Percentiles rank a stretch among this genome's conserved stretches.
Evolutionary conservation across 768 basidiomycete species (phyloP).

Genomic region (Mycena polygramma): DNA sequence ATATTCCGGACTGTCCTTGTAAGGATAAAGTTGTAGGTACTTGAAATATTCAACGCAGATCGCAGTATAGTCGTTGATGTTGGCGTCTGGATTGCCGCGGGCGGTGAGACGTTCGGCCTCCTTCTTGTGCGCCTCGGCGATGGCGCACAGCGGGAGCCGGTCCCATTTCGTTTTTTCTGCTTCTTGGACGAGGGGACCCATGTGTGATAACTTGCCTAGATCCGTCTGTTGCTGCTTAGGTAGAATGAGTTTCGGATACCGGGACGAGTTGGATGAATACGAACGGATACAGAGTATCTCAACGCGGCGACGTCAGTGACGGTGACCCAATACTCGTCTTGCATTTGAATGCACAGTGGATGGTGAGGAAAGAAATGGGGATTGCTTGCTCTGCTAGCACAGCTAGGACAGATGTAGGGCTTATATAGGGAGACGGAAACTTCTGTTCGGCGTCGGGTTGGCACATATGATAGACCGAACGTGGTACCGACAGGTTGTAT

Average conservation of each 20-base stretch:
- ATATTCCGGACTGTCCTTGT: conserved; percentile 10
- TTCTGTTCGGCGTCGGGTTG: too few species aligned
- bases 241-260: background rate
- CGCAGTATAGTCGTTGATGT: background rate
- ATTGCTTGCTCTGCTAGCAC: too few species aligned
- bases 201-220: background rate
- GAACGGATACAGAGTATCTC: background rate
- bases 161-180: background rate
- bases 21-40: conserved; percentile 3
- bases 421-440: too few species aligned
- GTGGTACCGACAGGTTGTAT: too few species aligned
- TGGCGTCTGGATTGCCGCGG: background rate
- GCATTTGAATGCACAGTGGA: too few species aligned
- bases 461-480: too few species aligned
- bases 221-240: background rate
- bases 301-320: background rate
- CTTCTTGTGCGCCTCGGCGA: conserved; percentile 23
- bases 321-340: background rate
- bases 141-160: conserved; percentile 12
- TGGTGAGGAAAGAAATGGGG: too few species aligned
- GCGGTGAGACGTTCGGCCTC: conserved; percentile 8
- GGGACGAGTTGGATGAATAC: background rate
- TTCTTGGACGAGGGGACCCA: background rate
- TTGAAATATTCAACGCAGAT: conserved; percentile 12
- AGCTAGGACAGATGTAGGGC: too few species aligned